phyloP scores from a whole-genome alignment of 140 eudicot species.

The Flaveria floridana region DNA sequence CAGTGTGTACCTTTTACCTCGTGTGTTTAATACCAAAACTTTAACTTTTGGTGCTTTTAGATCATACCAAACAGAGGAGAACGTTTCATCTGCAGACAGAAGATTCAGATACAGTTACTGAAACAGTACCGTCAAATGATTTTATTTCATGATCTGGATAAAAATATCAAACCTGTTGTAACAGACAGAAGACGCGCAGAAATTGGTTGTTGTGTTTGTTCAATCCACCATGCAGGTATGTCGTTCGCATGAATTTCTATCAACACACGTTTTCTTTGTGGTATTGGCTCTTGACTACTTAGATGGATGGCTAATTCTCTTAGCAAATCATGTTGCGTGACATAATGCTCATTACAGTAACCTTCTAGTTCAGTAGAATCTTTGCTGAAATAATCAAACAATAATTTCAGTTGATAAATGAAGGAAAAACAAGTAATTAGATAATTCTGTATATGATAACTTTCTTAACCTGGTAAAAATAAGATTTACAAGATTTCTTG shows the following conservation, averaged over 20 bases:
- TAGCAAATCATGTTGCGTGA: slow-evolving; percentile 46
- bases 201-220: slow-evolving; percentile 35
- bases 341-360: slow-evolving; percentile 37
- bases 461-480: slow-evolving; percentile 33
- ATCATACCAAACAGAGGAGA: slow-evolving; percentile 36
- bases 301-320: slow-evolving; percentile 45
- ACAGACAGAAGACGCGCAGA: slow-evolving; percentile 42
- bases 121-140: not conserved
- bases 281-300: slow-evolving; percentile 33
- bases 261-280: slow-evolving; percentile 34
- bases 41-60: slow-evolving; percentile 39
- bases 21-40: slow-evolving; percentile 39
- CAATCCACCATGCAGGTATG: slow-evolving; percentile 38
- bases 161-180: slow-evolving; percentile 42
- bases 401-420: not conserved
- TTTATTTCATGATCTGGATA: not conserved
- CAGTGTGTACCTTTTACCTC: slow-evolving; percentile 27
- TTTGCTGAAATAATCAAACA: slow-evolving; percentile 33
- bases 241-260: slow-evolving; percentile 36
- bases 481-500: slow-evolving; percentile 41
- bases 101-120: not conserved
- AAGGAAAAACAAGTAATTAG: not conserved
- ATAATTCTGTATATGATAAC: not conserved
- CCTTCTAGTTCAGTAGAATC: slow-evolving; percentile 37
- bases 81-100: slow-evolving; percentile 33